Conservation (phyloP, 2,329 filamentous ascomycete genomes). For the Aspergillus latus region DNA sequence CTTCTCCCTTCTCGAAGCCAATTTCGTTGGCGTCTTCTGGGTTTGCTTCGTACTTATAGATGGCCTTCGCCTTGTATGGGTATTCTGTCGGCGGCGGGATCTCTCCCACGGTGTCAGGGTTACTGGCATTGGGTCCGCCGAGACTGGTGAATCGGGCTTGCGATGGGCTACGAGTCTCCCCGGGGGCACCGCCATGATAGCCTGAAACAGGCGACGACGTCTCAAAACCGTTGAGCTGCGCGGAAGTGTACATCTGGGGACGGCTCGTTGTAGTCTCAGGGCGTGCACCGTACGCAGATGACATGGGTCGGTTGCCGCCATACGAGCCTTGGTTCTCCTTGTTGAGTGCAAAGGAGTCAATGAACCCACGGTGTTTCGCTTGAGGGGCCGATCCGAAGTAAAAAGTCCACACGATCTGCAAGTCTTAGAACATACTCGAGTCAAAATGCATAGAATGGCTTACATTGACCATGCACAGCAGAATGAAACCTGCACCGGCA, state of each 20-base stretch:
- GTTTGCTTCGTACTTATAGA: conserved; percentile 98
- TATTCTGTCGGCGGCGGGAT: conserved; percentile 74
- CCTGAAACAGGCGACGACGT: conserved; percentile 83
- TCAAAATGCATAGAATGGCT: conserved; percentile 31
- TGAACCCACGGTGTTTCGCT: conserved; percentile 80
- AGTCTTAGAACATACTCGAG: conserved; percentile 11
- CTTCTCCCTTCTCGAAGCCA: conserved; percentile 93
- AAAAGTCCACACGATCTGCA: conserved; percentile 96
- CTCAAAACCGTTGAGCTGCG: conserved; percentile 92
- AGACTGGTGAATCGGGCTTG: conserved; percentile 43
- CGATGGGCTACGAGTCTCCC: conserved; percentile 62
- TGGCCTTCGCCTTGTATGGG: conserved; percentile 95
- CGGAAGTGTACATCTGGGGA: conserved; percentile 90
- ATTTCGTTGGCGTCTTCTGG: conserved; percentile 98
- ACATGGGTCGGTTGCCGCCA: conserved; percentile 68
- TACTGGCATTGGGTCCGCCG: conserved; percentile 27
- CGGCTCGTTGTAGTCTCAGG: conserved; percentile 75
- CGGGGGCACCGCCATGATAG: conserved; percentile 59
- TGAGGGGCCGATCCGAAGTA: conserved; percentile 95
- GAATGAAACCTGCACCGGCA: conserved; percentile 86
- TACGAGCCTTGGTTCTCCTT: conserved; percentile 69
- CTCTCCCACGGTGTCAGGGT: conserved; percentile 33
- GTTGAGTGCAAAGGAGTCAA: conserved; percentile 92
- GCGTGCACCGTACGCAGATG: conserved; percentile 69
- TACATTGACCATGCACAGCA: conserved; percentile 90